Evolutionary conservation across 345 rosid genomes (phyloP).

Genomic region (Erucastrum elatum): DNA sequence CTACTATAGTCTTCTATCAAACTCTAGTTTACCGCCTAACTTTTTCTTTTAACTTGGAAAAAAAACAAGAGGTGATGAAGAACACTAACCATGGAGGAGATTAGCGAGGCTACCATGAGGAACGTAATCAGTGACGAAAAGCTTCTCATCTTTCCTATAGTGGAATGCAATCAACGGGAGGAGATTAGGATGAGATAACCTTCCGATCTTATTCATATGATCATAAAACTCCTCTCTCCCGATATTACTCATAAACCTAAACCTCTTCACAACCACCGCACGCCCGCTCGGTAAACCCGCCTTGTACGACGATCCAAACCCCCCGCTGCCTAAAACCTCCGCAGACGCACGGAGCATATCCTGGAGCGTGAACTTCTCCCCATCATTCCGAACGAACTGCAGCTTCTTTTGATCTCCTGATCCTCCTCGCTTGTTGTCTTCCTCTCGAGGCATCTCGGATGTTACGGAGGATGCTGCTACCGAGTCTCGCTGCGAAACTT

Average conservation of each 20-base stretch:
- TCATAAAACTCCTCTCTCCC: conserved; percentile 64
- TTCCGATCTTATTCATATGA: conserved; percentile 70
- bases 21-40: too few species aligned
- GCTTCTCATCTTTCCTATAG: conserved; percentile 80
- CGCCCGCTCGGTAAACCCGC: conserved; percentile 56
- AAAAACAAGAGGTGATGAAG: background rate
- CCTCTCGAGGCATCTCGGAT: conserved; percentile 10
- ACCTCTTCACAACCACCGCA: conserved; percentile 76
- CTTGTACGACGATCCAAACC: conserved; percentile 79
- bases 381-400: conserved; percentile 51
- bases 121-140: conserved; percentile 63
- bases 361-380: conserved; percentile 63
- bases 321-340: conserved; percentile 73
- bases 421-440: conserved; percentile 15
- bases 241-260: conserved; percentile 58
- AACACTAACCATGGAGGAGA: conserved; percentile 66
- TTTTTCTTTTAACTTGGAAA: too few species aligned
- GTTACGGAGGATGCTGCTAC: background rate
- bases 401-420: conserved; percentile 44
- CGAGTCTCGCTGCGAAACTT: conserved; percentile 22
- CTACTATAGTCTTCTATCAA: too few species aligned
- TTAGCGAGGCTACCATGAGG: conserved; percentile 74
- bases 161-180: conserved; percentile 69
- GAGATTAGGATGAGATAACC: conserved; percentile 68
- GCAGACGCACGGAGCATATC: conserved; percentile 81